Evolutionary conservation across 768 basidiomycete species (phyloP).

Genomic region (Leccinum ochraceum): DNA sequence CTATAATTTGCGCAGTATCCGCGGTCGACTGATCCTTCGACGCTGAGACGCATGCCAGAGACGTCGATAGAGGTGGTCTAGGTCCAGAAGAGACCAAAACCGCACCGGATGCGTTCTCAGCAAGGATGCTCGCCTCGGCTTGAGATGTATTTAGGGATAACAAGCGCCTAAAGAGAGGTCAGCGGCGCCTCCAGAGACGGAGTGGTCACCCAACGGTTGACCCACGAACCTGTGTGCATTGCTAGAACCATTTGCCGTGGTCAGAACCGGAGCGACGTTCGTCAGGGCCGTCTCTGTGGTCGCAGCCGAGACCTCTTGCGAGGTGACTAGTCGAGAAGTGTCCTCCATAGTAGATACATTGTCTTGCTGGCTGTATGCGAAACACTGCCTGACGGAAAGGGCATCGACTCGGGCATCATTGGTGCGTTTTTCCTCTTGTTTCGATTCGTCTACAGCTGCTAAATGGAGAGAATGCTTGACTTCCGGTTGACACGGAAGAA

Average conservation of each 20-base stretch:
- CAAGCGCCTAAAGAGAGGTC: neutral
- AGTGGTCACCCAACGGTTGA: neutral
- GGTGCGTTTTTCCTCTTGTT: neutral
- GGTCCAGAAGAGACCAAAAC: neutral
- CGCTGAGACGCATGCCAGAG: neutral
- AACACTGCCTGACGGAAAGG: neutral
- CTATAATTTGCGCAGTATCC: neutral
- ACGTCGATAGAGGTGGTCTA: no score
- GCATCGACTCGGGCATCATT: neutral
- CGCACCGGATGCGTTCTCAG: neutral
- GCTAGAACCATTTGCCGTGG: neutral
- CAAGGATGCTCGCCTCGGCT: neutral
- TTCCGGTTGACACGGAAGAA: neutral
- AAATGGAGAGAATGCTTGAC: neutral
- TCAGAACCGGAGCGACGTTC: neutral
- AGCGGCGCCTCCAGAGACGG: neutral
- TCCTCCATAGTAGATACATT: neutral
- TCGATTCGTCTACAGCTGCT: neutral
- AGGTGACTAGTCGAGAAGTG: neutral
- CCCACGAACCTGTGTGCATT: slow-evolving; percentile 9
- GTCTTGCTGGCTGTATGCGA: neutral
- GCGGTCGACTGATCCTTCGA: neutral
- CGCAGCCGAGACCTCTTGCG: neutral
- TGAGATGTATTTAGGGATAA: neutral
- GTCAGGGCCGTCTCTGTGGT: neutral